These are phyloP conservation scores for Saccharomycopsis synnaedendra DNA, from an alignment of 805 yeast species.

Conservation along the genomic window DNA sequence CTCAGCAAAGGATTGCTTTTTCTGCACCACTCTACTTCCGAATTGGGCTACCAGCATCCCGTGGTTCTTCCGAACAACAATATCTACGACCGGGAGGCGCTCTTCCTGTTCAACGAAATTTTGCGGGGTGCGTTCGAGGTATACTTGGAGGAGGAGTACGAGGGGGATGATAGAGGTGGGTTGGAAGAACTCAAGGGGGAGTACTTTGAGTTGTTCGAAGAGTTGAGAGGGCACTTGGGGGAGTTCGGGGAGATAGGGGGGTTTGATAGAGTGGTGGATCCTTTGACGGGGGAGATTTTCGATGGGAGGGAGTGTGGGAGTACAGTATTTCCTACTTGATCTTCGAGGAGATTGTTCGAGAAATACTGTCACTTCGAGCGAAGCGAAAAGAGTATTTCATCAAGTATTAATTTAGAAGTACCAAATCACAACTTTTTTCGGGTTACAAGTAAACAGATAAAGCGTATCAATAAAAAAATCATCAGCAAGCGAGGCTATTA, in stretches of 20 bases:
- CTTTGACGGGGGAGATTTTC: conserved; percentile 14
- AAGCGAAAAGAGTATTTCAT: no score
- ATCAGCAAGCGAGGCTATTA: no score
- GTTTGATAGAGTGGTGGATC: conserved; percentile 11
- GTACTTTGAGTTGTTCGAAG: neutral
- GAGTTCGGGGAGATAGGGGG: neutral
- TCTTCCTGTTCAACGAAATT: conserved; percentile 8
- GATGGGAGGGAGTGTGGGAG: neutral
- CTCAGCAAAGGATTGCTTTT: conserved; percentile 6
- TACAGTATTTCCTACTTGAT: conserved; percentile 16
- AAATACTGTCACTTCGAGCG: no score
- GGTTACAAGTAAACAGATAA: no score
- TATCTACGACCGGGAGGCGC: conserved; percentile 12
- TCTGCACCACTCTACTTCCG: conserved; percentile 15
- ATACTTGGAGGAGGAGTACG: neutral
- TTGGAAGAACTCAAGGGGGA: neutral
- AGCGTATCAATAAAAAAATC: no score
- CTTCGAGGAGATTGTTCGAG: neutral
- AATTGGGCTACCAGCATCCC: conserved; percentile 12
- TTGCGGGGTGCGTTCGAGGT: conserved; percentile 2
- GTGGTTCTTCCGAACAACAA: conserved; percentile 13
- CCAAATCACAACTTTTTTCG: no score
- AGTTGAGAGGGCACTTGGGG: neutral
- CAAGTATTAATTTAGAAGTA: no score
- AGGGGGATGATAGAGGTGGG: neutral